Evolutionary conservation across 768 basidiomycete species (phyloP).

Genomic region (Phylloporus sp.): DNA sequence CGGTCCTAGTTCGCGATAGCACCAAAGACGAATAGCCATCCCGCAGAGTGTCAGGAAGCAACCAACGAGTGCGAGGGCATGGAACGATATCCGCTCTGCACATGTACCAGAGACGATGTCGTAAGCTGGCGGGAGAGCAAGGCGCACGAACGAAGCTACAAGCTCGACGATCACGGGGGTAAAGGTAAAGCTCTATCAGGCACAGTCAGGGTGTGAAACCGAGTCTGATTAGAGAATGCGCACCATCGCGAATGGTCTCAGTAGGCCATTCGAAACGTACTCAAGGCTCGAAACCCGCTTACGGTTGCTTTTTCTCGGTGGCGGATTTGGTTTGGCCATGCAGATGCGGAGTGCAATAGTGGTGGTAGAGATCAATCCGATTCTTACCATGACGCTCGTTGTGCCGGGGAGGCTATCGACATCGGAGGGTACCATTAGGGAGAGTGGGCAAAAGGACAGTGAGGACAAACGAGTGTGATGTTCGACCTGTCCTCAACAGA

Average conservation of each 20-base stretch:
- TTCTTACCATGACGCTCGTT: background rate
- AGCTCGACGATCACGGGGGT: slow-evolving; percentile 3
- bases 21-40: slow-evolving; percentile 29
- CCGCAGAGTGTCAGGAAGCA: slow-evolving; percentile 22
- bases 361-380: background rate
- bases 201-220: background rate
- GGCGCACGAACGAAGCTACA: background rate
- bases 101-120: slow-evolving; percentile 2
- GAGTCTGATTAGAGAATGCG: background rate
- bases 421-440: background rate
- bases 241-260: slow-evolving; percentile 1
- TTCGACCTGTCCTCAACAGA: background rate
- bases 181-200: background rate
- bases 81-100: slow-evolving; percentile 5
- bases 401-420: background rate
- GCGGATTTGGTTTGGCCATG: slow-evolving; percentile 6
- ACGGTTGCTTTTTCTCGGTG: background rate
- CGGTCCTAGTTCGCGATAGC: slow-evolving; percentile 35
- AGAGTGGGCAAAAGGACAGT: background rate
- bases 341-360: slow-evolving; percentile 6
- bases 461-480: background rate
- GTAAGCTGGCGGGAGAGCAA: background rate
- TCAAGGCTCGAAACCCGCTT: background rate
- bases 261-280: background rate
- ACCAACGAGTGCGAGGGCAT: background rate